Percentiles rank a stretch among this genome's conserved stretches.
Evolutionary conservation across 345 rosid species (phyloP).

Genomic region (Salix udensis): DNA sequence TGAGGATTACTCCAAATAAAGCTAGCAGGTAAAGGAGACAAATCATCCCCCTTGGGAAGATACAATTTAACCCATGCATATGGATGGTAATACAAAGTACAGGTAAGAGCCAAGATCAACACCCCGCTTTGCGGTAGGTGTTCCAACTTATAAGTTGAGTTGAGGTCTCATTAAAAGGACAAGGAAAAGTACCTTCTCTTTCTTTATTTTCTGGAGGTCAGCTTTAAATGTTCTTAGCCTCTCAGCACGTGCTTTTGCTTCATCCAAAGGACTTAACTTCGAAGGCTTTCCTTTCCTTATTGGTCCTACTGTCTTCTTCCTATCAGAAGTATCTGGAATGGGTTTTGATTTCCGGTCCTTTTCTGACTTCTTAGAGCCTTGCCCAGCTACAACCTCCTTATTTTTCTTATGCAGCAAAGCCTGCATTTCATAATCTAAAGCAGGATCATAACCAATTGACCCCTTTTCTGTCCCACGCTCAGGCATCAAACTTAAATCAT

Average conservation of each 20-base stretch:
- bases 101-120: neutral
- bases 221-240: slow-evolving; percentile 81
- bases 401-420: slow-evolving; percentile 39
- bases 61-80: neutral
- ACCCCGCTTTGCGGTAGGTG: neutral
- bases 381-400: slow-evolving; percentile 34
- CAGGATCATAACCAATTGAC: slow-evolving; percentile 63
- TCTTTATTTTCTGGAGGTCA: slow-evolving; percentile 91
- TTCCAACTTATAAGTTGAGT: slow-evolving; percentile 2
- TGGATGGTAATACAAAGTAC: no score
- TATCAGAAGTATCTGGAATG: slow-evolving; percentile 44
- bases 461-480: slow-evolving; percentile 59
- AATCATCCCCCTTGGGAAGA: neutral
- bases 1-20: neutral
- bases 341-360: slow-evolving; percentile 61
- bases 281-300: slow-evolving; percentile 77
- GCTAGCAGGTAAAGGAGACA: neutral
- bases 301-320: slow-evolving; percentile 65
- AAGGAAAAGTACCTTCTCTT: slow-evolving; percentile 63
- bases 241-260: slow-evolving; percentile 96
- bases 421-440: slow-evolving; percentile 69
- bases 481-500: slow-evolving; percentile 70
- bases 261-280: slow-evolving; percentile 80
- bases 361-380: slow-evolving; percentile 48
- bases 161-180: neutral